A percentile compares a stretch with the other conserved stretches of the same genome.
Conservation (phyloP, 1,284 basidiomycete species). For the Ganoderma lucidum region DNA sequence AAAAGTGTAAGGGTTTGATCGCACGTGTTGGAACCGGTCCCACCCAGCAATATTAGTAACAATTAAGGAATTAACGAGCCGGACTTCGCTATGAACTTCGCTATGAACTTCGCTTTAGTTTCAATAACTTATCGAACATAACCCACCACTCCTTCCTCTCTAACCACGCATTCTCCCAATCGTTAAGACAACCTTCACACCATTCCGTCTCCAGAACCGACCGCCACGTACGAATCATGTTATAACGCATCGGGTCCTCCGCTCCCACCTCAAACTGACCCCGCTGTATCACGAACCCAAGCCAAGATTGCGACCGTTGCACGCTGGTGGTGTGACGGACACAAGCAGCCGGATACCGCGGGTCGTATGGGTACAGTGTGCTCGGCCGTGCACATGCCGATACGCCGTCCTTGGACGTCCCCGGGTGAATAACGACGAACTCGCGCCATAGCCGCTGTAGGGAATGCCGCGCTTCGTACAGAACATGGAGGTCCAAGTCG, state of each 20-base stretch:
- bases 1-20: too few species aligned
- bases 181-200: not conserved
- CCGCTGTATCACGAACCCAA: not conserved
- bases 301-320: not conserved
- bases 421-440: not conserved
- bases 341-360: not conserved
- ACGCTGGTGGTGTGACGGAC: not conserved
- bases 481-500: not conserved
- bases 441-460: not conserved
- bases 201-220: not conserved
- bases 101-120: not conserved
- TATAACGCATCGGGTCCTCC: not conserved
- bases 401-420: not conserved
- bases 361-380: not conserved
- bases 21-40: too few species aligned
- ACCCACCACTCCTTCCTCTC: not conserved
- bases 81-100: too few species aligned
- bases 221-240: not conserved
- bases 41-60: too few species aligned
- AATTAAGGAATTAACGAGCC: too few species aligned
- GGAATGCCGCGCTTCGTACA: not conserved
- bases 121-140: not conserved
- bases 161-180: not conserved
- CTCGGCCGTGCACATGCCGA: not conserved
- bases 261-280: not conserved